These are phyloP conservation scores for Boletus huronensis DNA, from an alignment of 768 basidiomycete genomes.

Conservation along the genomic window DNA sequence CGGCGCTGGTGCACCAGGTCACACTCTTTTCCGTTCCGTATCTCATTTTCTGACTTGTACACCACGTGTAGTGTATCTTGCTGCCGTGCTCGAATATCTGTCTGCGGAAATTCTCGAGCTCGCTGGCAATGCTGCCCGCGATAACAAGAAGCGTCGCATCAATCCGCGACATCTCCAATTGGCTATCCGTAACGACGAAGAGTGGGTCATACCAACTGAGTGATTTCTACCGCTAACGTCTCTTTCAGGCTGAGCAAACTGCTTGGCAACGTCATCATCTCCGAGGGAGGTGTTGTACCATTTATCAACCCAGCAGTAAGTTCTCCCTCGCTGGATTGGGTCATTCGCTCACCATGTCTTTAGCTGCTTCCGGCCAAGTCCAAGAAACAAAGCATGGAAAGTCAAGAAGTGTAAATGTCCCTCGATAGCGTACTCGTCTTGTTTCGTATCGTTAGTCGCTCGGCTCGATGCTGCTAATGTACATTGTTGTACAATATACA, in stretches of 20 bases:
- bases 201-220: conserved; percentile 41
- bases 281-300: conserved; percentile 91
- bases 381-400: conserved; percentile 33
- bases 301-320: conserved; percentile 64
- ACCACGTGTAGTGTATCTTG: conserved; percentile 69
- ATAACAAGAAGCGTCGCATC: conserved; percentile 95
- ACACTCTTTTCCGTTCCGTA: conserved; percentile 7
- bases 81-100: conserved; percentile 89
- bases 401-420: conserved; percentile 29
- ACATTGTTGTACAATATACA: neutral
- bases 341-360: neutral
- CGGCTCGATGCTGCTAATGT: conserved; percentile 8
- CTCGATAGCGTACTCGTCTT: neutral
- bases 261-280: conserved; percentile 83
- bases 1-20: conserved; percentile 84
- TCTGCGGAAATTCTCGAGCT: conserved; percentile 93
- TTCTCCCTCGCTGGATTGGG: neutral
- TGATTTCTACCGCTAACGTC: neutral
- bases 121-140: conserved; percentile 85
- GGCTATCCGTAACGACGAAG: conserved; percentile 93
- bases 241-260: conserved; percentile 58
- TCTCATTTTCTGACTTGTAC: neutral
- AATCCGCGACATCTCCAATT: conserved; percentile 93
- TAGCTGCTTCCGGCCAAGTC: conserved; percentile 31
- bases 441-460: neutral